These are phyloP conservation scores for Lachnellula occidentalis DNA, from an alignment of 2,329 filamentous ascomycete genomes.

Conservation along the genomic window DNA sequence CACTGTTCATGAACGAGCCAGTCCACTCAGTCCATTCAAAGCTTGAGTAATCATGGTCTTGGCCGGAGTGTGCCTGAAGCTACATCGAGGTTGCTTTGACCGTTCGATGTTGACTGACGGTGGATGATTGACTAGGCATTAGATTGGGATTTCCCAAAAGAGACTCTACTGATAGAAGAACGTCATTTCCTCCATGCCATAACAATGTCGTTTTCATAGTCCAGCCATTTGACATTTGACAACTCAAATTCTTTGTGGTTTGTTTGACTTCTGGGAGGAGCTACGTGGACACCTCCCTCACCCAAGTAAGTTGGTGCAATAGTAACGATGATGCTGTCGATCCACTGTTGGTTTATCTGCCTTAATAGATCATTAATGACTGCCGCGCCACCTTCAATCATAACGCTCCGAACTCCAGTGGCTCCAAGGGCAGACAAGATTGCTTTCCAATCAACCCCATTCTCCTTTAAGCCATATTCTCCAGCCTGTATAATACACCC, in stretches of 20 bases:
- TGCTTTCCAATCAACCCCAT: conserved; percentile 17
- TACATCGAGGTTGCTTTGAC: too few species aligned
- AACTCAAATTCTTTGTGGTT: conserved; percentile 9
- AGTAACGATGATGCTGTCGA: conserved; percentile 79
- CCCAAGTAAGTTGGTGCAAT: conserved; percentile 91
- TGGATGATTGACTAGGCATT: not conserved
- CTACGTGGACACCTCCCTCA: conserved; percentile 71
- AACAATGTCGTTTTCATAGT: conserved; percentile 22
- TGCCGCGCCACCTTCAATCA: conserved; percentile 83
- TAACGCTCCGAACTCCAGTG: conserved; percentile 60
- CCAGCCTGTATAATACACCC: conserved; percentile 11
- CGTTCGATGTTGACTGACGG: not conserved
- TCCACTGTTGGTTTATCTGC: conserved; percentile 51
- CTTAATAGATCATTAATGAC: conserved; percentile 80
- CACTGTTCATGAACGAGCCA: too few species aligned
- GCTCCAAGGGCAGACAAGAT: conserved; percentile 11
- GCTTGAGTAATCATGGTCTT: too few species aligned
- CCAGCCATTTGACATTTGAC: conserved; percentile 17
- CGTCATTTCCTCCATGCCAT: conserved; percentile 5
- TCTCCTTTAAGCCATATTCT: not conserved
- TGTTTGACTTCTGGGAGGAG: conserved; percentile 41
- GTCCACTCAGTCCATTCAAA: too few species aligned
- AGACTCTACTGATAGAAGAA: too few species aligned
- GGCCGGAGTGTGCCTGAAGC: too few species aligned
- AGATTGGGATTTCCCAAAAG: too few species aligned